Evolutionary conservation across 2,329 filamentous ascomycete genomes (phyloP).

Genomic region (Penicillium rolfsii): DNA sequence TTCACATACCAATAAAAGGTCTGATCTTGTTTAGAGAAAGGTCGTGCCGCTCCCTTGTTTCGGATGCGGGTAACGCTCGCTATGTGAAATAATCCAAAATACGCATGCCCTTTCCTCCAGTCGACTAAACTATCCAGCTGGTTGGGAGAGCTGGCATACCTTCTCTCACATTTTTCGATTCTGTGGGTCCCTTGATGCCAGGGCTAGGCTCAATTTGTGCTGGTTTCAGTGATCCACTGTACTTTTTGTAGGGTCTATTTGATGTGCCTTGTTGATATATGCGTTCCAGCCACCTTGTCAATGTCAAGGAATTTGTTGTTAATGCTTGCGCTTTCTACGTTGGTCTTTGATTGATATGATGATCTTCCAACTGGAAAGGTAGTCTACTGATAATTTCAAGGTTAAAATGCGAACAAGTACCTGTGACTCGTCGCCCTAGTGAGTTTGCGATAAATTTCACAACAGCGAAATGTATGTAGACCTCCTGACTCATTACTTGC

Average conservation of each 20-base stretch:
- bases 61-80: slow-evolving; percentile 16
- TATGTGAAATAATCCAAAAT: slow-evolving; percentile 23
- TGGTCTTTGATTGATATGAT: background rate
- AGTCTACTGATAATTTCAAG: background rate
- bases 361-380: background rate
- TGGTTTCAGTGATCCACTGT: background rate
- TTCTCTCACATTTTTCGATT: slow-evolving; percentile 20
- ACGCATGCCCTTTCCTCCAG: slow-evolving; percentile 19
- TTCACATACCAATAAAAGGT: background rate
- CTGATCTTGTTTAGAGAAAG: background rate
- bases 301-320: slow-evolving; percentile 1
- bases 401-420: too few species aligned
- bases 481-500: background rate
- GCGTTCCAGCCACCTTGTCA: slow-evolving; percentile 13
- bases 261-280: background rate
- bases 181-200: slow-evolving; percentile 16
- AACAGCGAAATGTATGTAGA: background rate
- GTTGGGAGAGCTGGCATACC: slow-evolving; percentile 29
- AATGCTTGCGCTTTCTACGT: background rate
- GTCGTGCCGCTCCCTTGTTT: slow-evolving; percentile 25
- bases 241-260: slow-evolving; percentile 10
- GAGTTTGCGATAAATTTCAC: background rate
- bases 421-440: too few species aligned
- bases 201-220: slow-evolving; percentile 5
- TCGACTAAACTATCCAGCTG: slow-evolving; percentile 24